Conservation (phyloP, 2,329 filamentous ascomycete genomes). For the Nectriaceae sp. region DNA sequence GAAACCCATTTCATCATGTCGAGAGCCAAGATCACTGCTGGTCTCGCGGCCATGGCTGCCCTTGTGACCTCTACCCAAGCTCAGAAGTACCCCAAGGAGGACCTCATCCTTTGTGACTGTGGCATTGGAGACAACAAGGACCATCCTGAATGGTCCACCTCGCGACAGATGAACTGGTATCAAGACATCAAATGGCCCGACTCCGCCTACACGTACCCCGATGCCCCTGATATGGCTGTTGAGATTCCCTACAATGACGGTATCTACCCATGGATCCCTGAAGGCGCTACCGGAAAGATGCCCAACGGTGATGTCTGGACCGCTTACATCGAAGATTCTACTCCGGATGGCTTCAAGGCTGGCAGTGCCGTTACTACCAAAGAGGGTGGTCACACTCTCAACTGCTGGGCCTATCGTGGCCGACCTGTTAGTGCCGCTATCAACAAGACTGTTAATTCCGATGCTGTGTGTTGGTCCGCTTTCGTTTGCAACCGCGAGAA, state of each 20-base stretch:
- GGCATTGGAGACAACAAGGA: constrained; percentile 44
- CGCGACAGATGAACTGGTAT: constrained; percentile 48
- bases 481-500: constrained; percentile 44
- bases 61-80: constrained; percentile 22
- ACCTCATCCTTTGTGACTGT: constrained; percentile 44
- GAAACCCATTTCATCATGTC: constrained; percentile 22
- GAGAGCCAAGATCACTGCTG: constrained; percentile 20
- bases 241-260: constrained; percentile 41
- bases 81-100: constrained; percentile 34
- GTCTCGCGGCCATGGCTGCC: constrained; percentile 22
- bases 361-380: constrained; percentile 43
- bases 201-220: constrained; percentile 35
- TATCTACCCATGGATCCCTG: constrained; percentile 40
- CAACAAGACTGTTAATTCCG: constrained; percentile 40
- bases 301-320: constrained; percentile 43
- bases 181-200: constrained; percentile 39
- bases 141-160: constrained; percentile 43
- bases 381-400: constrained; percentile 40
- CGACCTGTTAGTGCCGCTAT: constrained; percentile 40
- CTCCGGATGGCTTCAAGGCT: constrained; percentile 41
- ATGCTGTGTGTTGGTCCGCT: constrained; percentile 42
- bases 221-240: constrained; percentile 40
- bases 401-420: constrained; percentile 45
- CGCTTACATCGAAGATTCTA: constrained; percentile 43
- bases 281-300: constrained; percentile 40